Conservation (phyloP, 257 asterid genomes). For the Capsicum baccatum region DNA sequence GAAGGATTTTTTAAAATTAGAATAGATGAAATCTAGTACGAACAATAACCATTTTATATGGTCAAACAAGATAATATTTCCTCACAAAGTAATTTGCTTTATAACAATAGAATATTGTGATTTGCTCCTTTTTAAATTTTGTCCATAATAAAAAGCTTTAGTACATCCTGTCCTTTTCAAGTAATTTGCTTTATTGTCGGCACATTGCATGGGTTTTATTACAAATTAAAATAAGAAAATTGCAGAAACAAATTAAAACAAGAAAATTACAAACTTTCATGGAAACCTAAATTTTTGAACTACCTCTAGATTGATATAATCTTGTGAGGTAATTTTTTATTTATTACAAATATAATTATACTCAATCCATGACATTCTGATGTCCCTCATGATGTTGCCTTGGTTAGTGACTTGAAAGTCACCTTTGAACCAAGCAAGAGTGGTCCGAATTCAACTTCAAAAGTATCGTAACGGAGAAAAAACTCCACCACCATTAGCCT, state of each 20-base stretch:
- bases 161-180: no score
- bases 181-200: neutral
- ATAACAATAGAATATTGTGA: no score
- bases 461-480: conserved; percentile 37
- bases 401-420: conserved; percentile 53
- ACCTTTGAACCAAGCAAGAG: conserved; percentile 54
- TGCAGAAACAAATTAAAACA: neutral
- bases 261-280: neutral
- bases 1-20: neutral
- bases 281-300: neutral
- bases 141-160: no score
- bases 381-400: conserved; percentile 29
- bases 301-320: neutral
- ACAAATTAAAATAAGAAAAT: neutral
- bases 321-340: conserved; percentile 37
- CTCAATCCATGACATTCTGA: neutral
- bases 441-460: conserved; percentile 21
- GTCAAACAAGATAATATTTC: neutral
- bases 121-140: no score
- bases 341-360: neutral
- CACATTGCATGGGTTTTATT: neutral
- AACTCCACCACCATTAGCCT: conserved; percentile 40
- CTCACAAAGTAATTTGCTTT: neutral
- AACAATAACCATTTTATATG: neutral
- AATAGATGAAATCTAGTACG: neutral